These are phyloP conservation scores for Tylopilus felleus DNA, from an alignment of 768 basidiomycete genomes.

Conservation along the genomic window DNA sequence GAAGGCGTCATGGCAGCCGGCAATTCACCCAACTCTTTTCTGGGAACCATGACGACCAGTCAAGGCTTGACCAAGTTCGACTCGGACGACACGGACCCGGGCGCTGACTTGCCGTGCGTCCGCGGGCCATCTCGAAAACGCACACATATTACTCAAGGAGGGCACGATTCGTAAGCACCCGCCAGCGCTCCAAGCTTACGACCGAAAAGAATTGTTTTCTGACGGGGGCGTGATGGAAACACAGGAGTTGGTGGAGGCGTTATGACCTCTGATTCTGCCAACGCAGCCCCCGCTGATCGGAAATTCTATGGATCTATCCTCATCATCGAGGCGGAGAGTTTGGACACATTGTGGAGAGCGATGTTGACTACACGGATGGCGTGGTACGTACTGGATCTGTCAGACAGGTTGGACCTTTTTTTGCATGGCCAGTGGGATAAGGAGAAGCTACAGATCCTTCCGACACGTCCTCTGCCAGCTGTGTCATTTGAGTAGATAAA, in stretches of 20 bases:
- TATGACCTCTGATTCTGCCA: slow-evolving; percentile 52
- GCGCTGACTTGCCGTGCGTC: slow-evolving; percentile 54
- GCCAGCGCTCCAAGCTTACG: not conserved
- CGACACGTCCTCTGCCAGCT: slow-evolving; percentile 29
- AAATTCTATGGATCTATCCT: slow-evolving; percentile 59
- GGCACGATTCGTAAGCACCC: slow-evolving; percentile 48
- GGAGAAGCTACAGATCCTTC: slow-evolving; percentile 51
- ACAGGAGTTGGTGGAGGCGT: slow-evolving; percentile 56
- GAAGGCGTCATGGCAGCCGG: not conserved
- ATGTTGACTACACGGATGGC: slow-evolving; percentile 20
- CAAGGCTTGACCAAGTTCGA: slow-evolving; percentile 38
- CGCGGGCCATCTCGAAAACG: slow-evolving; percentile 47
- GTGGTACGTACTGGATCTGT: slow-evolving; percentile 20
- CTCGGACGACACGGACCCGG: slow-evolving; percentile 59
- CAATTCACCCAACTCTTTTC: not conserved
- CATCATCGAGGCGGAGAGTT: slow-evolving; percentile 49
- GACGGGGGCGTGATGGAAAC: slow-evolving; percentile 6
- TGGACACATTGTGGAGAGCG: slow-evolving; percentile 38
- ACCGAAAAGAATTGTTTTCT: not conserved
- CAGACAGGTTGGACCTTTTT: not conserved
- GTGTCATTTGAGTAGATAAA: slow-evolving; percentile 8
- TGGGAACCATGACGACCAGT: slow-evolving; percentile 17
- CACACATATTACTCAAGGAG: slow-evolving; percentile 32
- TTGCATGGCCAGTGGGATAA: slow-evolving; percentile 50
- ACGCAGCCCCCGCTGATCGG: slow-evolving; percentile 43